Evolutionary conservation across 805 yeast species (phyloP).

Genomic region (Kazachstania kunashirensis): DNA sequence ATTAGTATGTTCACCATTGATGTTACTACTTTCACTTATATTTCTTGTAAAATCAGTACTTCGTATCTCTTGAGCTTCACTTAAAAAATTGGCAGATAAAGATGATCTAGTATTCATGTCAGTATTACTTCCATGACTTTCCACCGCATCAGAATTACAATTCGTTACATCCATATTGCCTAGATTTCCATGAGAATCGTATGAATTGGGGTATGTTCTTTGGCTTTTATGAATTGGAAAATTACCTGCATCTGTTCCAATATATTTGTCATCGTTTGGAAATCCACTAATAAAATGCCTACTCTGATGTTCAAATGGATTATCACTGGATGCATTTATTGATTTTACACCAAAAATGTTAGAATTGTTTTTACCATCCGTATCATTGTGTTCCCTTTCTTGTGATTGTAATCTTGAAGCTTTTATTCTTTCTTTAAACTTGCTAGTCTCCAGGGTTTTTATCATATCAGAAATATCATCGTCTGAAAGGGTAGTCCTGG

Average conservation of each 20-base stretch:
- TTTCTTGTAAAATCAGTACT: neutral
- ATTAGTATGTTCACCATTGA: neutral
- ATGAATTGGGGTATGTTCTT: neutral
- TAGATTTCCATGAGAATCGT: neutral
- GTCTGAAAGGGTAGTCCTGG: slow-evolving; percentile 54
- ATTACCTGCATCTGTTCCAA: no score
- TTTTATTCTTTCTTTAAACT: slow-evolving; percentile 6
- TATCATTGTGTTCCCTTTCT: neutral
- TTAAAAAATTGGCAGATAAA: neutral
- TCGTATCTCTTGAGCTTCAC: neutral
- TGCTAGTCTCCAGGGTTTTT: slow-evolving; percentile 21
- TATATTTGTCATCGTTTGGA: no score
- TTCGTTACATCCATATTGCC: neutral
- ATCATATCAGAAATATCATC: slow-evolving; percentile 43
- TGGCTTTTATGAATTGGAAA: neutral
- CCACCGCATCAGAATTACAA: neutral
- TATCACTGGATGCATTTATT: neutral
- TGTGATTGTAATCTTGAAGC: slow-evolving; percentile 1
- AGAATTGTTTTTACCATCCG: neutral
- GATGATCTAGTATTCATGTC: slow-evolving; percentile 1
- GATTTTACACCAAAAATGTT: neutral
- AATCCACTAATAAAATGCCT: no score
- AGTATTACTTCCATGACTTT: neutral
- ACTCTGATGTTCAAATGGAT: no score
- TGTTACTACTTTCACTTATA: neutral